A percentile compares a stretch with the other conserved stretches of the same genome.
phyloP scores from a whole-genome alignment of 2,329 filamentous ascomycete species.

The Aspergillus aculeatus region DNA sequence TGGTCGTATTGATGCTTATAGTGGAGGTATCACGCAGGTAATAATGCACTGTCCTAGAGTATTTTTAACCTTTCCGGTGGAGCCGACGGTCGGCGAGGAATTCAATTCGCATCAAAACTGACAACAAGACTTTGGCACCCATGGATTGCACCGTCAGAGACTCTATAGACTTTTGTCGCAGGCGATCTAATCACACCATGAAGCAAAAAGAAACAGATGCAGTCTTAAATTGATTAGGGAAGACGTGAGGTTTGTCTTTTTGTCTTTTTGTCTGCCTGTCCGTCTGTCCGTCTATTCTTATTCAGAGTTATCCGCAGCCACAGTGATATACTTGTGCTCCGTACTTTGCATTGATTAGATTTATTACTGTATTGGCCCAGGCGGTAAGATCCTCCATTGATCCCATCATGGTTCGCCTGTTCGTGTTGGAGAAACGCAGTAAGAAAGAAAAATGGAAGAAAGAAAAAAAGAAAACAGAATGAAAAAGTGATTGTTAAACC shows the following conservation, averaged over 20 bases:
- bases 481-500: not conserved
- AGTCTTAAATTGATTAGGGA: not conserved
- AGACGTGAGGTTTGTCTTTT: no score
- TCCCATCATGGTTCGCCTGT: constrained; percentile 1
- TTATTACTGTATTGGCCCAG: not conserved
- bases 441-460: not conserved
- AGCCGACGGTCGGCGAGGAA: not conserved
- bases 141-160: not conserved
- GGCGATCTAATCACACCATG: not conserved
- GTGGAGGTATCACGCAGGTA: not conserved
- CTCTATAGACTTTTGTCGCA: not conserved
- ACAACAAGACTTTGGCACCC: not conserved
- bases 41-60: not conserved
- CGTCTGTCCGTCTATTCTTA: not conserved
- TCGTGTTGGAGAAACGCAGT: not conserved
- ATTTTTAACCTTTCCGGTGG: not conserved
- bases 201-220: not conserved
- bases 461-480: not conserved
- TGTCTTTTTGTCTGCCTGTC: no score
- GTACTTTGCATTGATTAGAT: not conserved
- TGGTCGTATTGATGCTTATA: not conserved
- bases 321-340: not conserved
- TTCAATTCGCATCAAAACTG: not conserved
- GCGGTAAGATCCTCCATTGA: not conserved
- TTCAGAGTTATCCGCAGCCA: not conserved